Evolutionary conservation across 2,329 filamentous ascomycete species (phyloP).

Genomic region (Hirsutella minnesotensis): DNA sequence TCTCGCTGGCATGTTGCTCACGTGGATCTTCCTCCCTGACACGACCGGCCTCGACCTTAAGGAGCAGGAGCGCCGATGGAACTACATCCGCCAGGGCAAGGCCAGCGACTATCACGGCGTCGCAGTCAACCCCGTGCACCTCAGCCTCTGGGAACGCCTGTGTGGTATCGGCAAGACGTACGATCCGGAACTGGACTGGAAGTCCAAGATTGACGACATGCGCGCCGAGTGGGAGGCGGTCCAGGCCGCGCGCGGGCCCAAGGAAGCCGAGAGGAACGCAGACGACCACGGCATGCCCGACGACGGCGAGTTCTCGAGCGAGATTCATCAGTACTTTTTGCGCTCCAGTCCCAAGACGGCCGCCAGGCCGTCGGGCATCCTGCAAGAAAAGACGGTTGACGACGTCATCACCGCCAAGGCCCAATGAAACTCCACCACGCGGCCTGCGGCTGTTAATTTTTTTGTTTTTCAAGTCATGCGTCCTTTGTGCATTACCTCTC

Average conservation of each 20-base stretch:
- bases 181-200: conserved; percentile 70
- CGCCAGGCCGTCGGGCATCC: conserved; percentile 5
- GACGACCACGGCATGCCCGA: conserved; percentile 25
- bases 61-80: conserved; percentile 92
- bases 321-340: conserved; percentile 44
- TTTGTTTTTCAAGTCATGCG: not conserved
- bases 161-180: conserved; percentile 71
- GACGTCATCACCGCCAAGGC: not conserved
- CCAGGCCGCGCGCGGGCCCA: conserved; percentile 32
- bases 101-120: conserved; percentile 83
- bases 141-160: conserved; percentile 79
- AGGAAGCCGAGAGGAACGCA: conserved; percentile 30
- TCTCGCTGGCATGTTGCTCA: conserved; percentile 73
- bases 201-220: conserved; percentile 78
- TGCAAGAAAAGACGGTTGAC: conserved; percentile 16
- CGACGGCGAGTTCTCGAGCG: conserved; percentile 37
- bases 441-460: not conserved
- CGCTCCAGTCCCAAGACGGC: conserved; percentile 20
- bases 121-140: conserved; percentile 78
- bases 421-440: not conserved
- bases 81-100: conserved; percentile 68
- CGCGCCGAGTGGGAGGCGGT: conserved; percentile 47
- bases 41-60: conserved; percentile 94
- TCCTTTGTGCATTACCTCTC: no score
- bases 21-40: conserved; percentile 81